Conservation (phyloP, 2,329 filamentous ascomycete genomes). For the Neonectria punicea region DNA sequence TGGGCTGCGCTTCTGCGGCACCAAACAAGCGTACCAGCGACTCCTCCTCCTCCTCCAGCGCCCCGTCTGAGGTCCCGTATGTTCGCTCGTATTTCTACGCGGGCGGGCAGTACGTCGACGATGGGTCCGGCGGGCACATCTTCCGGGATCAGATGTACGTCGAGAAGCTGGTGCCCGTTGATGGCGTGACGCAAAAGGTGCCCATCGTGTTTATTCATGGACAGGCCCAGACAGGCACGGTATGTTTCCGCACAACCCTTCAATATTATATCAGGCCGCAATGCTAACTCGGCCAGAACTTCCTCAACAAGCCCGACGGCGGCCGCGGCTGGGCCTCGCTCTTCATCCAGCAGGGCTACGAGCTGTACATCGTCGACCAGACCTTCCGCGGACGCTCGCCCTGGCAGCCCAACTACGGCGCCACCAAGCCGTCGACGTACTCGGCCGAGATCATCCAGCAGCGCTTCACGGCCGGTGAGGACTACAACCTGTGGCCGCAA, state of each 20-base stretch:
- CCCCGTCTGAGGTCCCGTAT: conserved; percentile 24
- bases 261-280: not conserved
- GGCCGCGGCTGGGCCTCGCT: conserved; percentile 37
- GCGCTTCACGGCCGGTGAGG: conserved; percentile 30
- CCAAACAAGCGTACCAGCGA: not conserved
- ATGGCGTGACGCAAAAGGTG: conserved; percentile 20
- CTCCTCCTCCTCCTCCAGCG: not conserved
- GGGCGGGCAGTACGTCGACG: conserved; percentile 34
- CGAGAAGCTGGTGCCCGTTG: conserved; percentile 31
- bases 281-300: conserved; percentile 28
- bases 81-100: conserved; percentile 35
- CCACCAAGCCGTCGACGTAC: conserved; percentile 26
- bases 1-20: conserved; percentile 5
- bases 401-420: conserved; percentile 26
- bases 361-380: conserved; percentile 39
- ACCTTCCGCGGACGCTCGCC: conserved; percentile 36
- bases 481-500: conserved; percentile 38
- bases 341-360: conserved; percentile 38
- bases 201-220: conserved; percentile 40
- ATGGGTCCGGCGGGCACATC: conserved; percentile 33
- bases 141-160: conserved; percentile 41
- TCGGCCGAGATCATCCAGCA: conserved; percentile 33
- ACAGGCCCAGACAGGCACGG: conserved; percentile 37
- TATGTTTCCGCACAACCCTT: conserved; percentile 11
- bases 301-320: conserved; percentile 39